Conservation (phyloP, 2,329 filamentous ascomycete species). For the Trichophyton schoenleinii region DNA sequence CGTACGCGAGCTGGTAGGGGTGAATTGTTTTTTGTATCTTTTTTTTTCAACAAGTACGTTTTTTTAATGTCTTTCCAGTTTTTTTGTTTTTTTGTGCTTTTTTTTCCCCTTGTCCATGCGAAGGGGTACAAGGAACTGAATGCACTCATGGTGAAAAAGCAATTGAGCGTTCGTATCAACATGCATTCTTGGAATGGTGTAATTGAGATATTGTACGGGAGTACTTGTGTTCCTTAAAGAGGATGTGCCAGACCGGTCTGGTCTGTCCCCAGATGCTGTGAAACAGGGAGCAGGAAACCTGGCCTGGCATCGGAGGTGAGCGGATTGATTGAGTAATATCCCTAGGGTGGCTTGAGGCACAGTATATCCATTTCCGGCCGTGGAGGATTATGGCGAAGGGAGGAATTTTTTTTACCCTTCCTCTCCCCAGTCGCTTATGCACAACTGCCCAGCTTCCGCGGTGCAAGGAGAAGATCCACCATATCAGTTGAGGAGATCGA, state of each 20-base stretch:
- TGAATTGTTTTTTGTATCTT: slow-evolving; percentile 4
- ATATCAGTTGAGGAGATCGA: not conserved
- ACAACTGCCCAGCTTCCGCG: slow-evolving; percentile 2
- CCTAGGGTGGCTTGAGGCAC: not conserved
- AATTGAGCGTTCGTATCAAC: slow-evolving; percentile 1
- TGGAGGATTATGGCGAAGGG: not conserved
- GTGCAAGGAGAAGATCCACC: not conserved
- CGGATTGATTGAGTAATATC: slow-evolving; percentile 2
- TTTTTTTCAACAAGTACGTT: not conserved
- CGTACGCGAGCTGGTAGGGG: slow-evolving; percentile 3
- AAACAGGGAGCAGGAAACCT: not conserved
- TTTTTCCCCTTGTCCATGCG: not conserved
- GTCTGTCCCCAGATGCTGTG: not conserved
- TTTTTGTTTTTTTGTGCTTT: not conserved
- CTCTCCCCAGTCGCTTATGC: not conserved
- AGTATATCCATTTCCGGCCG: slow-evolving; percentile 1
- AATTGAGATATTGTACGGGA: not conserved
- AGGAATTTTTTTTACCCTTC: not conserved
- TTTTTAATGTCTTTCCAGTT: not conserved
- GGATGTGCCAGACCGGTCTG: not conserved
- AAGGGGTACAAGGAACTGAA: slow-evolving; percentile 2
- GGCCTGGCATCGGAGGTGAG: not conserved
- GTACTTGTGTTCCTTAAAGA: slow-evolving; percentile 2
- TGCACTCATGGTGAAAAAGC: not conserved
- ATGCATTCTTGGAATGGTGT: not conserved